These are phyloP conservation scores for Hymenoscyphus fructigenus DNA, from an alignment of 2,329 filamentous ascomycete species.

Conservation along the genomic window DNA sequence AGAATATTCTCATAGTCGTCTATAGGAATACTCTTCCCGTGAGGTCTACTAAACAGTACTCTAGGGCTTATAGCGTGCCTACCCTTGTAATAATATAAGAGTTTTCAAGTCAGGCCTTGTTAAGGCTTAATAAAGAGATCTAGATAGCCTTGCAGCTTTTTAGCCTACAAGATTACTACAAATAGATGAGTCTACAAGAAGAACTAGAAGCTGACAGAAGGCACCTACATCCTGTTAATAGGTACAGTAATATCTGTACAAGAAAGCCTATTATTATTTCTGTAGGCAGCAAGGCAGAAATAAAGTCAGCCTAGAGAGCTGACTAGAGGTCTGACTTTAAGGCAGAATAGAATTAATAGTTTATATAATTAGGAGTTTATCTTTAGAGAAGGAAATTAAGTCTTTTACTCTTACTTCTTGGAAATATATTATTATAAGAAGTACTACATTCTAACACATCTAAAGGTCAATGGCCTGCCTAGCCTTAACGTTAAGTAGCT, in stretches of 20 bases:
- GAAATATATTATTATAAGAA: too few relatives aligned
- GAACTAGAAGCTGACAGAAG: constrained; percentile 21
- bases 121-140: constrained; percentile 37
- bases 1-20: constrained; percentile 36
- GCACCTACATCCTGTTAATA: constrained; percentile 16
- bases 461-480: constrained; percentile 25
- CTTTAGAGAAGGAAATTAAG: too few relatives aligned
- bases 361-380: too few relatives aligned
- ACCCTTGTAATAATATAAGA: constrained; percentile 24
- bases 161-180: constrained; percentile 32
- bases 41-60: constrained; percentile 37
- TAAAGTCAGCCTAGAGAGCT: too few relatives aligned
- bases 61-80: constrained; percentile 12
- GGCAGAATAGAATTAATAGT: too few relatives aligned
- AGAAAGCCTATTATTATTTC: too few relatives aligned
- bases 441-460: too few relatives aligned
- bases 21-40: constrained; percentile 34
- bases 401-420: too few relatives aligned
- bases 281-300: too few relatives aligned
- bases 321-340: too few relatives aligned
- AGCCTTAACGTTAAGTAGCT: constrained; percentile 21
- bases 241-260: too few relatives aligned
- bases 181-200: constrained; percentile 35
- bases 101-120: constrained; percentile 32
- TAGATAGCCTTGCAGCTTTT: constrained; percentile 24